Evolutionary conservation across 805 yeast species (phyloP).

Genomic region (Schizosaccharomyces osmophilus): DNA sequence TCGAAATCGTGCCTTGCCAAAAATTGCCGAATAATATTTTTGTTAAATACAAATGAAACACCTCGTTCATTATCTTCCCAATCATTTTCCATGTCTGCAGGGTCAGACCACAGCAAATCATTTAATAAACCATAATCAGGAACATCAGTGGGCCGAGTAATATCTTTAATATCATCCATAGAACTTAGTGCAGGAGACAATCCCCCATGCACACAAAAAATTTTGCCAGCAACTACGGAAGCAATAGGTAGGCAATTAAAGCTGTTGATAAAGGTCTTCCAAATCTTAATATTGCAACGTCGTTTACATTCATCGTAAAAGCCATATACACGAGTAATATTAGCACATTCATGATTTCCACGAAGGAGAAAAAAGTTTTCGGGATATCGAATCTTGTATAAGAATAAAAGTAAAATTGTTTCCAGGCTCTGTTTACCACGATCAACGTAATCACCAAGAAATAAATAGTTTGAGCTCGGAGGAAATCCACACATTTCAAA

Average conservation of each 20-base stretch:
- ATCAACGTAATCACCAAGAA: conserved; percentile 91
- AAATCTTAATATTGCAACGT: conserved; percentile 69
- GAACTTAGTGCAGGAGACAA: conserved; percentile 48
- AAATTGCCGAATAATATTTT: conserved; percentile 58
- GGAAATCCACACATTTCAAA: conserved; percentile 95
- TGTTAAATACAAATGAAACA: conserved; percentile 55
- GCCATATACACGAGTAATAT: conserved; percentile 88
- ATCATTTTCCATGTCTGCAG: conserved; percentile 57
- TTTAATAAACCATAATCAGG: conserved; percentile 62
- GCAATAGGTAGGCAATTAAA: conserved; percentile 90
- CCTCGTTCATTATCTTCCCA: conserved; percentile 81
- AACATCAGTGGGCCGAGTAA: conserved; percentile 64
- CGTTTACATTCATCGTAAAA: conserved; percentile 96
- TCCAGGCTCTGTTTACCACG: conserved; percentile 91
- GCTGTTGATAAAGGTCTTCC: conserved; percentile 85
- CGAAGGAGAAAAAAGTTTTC: conserved; percentile 80
- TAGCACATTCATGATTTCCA: conserved; percentile 95
- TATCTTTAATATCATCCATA: conserved; percentile 49
- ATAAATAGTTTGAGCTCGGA: conserved; percentile 73
- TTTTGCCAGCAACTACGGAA: conserved; percentile 83
- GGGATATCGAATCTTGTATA: conserved; percentile 90
- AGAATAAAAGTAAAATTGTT: conserved; percentile 62
- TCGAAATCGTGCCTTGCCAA: conserved; percentile 53
- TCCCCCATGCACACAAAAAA: conserved; percentile 78
- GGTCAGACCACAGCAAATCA: conserved; percentile 66